Base-by-base conservation (phyloP, 495 filamentous ascomycete genomes). In the Astrothelium macrocarpum region DNA sequence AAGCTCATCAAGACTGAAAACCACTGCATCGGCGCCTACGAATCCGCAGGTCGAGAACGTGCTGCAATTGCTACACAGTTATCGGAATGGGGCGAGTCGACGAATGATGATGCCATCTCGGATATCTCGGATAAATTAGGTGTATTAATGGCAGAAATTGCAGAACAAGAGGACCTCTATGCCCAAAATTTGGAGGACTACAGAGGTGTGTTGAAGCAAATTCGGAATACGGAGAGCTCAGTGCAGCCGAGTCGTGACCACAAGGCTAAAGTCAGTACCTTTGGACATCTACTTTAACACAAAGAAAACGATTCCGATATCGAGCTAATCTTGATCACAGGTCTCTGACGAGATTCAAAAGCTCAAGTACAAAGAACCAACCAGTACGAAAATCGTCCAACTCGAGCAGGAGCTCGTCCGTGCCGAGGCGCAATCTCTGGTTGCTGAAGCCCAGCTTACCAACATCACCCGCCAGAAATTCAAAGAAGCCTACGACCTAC, bases 381-480 rank as follows among this genome's bases (percentile, higher is more conserved):
- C 83, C 64, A 91, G 84, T 67, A 75, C 87, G 0, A 86, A 84
- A 71, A 77, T 97, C 53, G 83, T 87, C 28, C 87, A 84, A 31
- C 79, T 97, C 46, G 94, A 98, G 80, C 93, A 97, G 78, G 94
- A 98, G 79, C 83, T 98, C 53, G 92, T 97, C 5, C 79, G 94
- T 65, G 91, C 91, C 18, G 95, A 97, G 80, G 94, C 94, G 5
- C 91, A 97, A 80, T 91, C 88, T 65, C 74, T 97, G 62, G 94
- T 98, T 68, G 95, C 94, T 2, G 95, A 98, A 75, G 95, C 95
- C 25, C 94, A 98, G 77, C 79, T 98, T 77, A 93, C 88, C 60
- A 97, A 97, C 74, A 84, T 95, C 65, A 97, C 94, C 14, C 85
- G 94, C 56, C 86, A 89, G 70, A 97, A 96, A 75, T 79, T 97